Conservation (phyloP, 2,329 filamentous ascomycete genomes). For the Trichoderma endophyticum region DNA sequence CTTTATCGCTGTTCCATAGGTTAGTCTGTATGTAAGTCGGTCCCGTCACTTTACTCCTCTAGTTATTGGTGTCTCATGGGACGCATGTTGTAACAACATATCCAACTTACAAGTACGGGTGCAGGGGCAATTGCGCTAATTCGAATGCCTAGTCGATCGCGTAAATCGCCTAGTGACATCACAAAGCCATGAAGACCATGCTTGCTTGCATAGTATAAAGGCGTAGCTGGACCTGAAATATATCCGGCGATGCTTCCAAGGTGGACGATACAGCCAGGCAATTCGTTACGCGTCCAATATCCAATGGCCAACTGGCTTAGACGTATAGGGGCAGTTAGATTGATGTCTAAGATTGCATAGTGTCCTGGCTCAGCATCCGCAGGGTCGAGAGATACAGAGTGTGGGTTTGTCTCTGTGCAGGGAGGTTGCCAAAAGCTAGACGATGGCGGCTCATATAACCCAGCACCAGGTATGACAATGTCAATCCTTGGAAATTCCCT, state of each 20-base stretch:
- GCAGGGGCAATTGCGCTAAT: conserved; percentile 19
- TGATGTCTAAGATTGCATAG: conserved; percentile 37
- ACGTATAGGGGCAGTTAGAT: conserved; percentile 36
- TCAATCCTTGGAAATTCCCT: conserved; percentile 26
- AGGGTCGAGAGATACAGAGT: conserved; percentile 28
- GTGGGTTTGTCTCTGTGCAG: conserved; percentile 28
- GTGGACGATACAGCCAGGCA: conserved; percentile 27
- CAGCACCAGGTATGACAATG: conserved; percentile 38
- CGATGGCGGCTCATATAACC: conserved; percentile 35
- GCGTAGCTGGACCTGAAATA: conserved; percentile 28
- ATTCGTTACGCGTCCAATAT: conserved; percentile 34
- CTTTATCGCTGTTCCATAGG: not conserved
- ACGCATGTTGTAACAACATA: not conserved
- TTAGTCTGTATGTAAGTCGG: not conserved
- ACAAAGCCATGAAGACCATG: conserved; percentile 38
- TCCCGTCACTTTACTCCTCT: not conserved
- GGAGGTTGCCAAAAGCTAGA: conserved; percentile 35
- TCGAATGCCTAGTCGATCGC: conserved; percentile 33
- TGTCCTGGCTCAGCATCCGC: conserved; percentile 31
- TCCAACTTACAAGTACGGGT: not conserved
- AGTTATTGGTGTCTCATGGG: no score
- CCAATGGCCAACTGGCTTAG: conserved; percentile 38
- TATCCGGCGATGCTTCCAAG: conserved; percentile 3
- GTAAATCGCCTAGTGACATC: conserved; percentile 29
- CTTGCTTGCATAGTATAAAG: conserved; percentile 38